Percentiles rank a stretch among this genome's conserved stretches.
Conservation (phyloP, 345 rosid species). For the Acer saccharum region DNA sequence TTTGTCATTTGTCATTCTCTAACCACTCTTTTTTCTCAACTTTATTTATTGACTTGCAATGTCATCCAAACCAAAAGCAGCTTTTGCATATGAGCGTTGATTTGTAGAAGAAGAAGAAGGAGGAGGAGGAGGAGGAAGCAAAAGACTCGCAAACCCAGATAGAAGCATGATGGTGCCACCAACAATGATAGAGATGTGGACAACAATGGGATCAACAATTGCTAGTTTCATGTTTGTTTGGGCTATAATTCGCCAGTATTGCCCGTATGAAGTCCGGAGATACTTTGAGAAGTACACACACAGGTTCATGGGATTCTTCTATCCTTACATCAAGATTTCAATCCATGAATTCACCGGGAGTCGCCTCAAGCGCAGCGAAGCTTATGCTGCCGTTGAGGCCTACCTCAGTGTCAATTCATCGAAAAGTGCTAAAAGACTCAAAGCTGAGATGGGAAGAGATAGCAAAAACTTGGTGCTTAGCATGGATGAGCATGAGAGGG, state of each 20-base stretch:
- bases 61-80: background rate
- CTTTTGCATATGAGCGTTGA: background rate
- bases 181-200: constrained; percentile 49
- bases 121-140: background rate
- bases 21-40: background rate
- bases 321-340: constrained; percentile 52
- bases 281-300: constrained; percentile 40
- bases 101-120: background rate
- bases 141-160: background rate
- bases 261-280: constrained; percentile 54
- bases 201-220: constrained; percentile 59
- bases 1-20: constrained; percentile 6
- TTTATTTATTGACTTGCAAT: constrained; percentile 12
- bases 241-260: constrained; percentile 53
- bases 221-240: constrained; percentile 62
- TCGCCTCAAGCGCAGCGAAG: constrained; percentile 53
- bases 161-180: constrained; percentile 28
- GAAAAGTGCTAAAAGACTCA: constrained; percentile 45
- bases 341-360: constrained; percentile 52
- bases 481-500: constrained; percentile 58
- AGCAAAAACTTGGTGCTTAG: constrained; percentile 43
- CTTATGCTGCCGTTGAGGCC: constrained; percentile 58
- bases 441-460: constrained; percentile 52
- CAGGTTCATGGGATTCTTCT: constrained; percentile 31
- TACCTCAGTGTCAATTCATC: constrained; percentile 50